Conservation (phyloP, 495 filamentous ascomycete genomes). For the Penicillium paradoxum region DNA sequence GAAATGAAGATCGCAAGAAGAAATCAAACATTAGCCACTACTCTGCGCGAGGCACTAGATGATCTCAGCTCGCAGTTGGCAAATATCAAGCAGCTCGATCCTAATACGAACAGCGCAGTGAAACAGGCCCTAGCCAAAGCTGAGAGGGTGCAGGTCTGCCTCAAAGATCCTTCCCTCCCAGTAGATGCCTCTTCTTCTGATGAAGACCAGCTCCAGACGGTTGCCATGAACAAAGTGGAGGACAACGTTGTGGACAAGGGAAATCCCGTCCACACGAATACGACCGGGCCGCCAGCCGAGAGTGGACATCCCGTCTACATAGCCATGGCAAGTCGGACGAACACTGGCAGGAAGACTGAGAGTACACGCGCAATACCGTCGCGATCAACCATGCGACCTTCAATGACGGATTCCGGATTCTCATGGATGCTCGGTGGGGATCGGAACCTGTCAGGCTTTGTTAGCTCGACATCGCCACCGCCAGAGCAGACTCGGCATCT, state of each 20-base stretch:
- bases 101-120: constrained; percentile 14
- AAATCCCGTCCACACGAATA: constrained; percentile 4
- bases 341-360: constrained; percentile 9
- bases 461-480: constrained; percentile 44
- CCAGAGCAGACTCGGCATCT: constrained; percentile 43
- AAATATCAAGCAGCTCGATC: constrained; percentile 50
- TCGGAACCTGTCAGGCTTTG: constrained; percentile 45
- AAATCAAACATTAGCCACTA: constrained; percentile 65
- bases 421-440: constrained; percentile 88
- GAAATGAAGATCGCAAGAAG: constrained; percentile 54
- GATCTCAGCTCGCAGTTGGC: constrained; percentile 52
- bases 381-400: constrained; percentile 17
- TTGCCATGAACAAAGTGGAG: not conserved
- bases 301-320: constrained; percentile 11
- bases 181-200: constrained; percentile 14
- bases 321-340: constrained; percentile 4
- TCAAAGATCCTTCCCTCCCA: constrained; percentile 61
- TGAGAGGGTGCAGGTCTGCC: constrained; percentile 71
- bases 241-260: not conserved
- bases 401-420: constrained; percentile 78
- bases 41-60: constrained; percentile 66
- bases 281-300: constrained; percentile 4
- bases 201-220: not conserved
- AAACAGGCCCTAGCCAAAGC: constrained; percentile 61
- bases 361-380: constrained; percentile 4